Base-by-base conservation (phyloP, 768 basidiomycete genomes). In the Panaeolus papilionaceus region DNA sequence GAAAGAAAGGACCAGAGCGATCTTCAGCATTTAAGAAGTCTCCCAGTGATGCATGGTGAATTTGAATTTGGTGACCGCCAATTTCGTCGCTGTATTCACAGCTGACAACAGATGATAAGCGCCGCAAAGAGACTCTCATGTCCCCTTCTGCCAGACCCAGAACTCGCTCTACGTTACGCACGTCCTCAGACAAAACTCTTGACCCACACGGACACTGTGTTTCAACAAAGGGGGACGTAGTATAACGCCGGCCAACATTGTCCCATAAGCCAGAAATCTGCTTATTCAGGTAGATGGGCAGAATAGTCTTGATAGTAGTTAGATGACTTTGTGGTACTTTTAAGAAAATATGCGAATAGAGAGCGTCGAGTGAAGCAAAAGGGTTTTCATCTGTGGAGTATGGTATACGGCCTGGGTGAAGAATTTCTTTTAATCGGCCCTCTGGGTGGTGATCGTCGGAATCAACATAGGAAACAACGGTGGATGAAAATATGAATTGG, bases 401-500 rank as follows among this genome's bases (percentile, higher is more conserved):
- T 0, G 63, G 42, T 4, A 38, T 38, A 20, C 45, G n/a, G n/a
- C n/a, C n/a, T n/a, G n/a, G 4, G 4, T 16, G 11, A 23, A 68
- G 40, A 5, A 68, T 54, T 4, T 61, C 33, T 1, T 61, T 18
- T 23, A 69, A 47, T 3, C 68, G 61, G 5, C n/a, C 26, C 1
- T 47, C 37, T 26, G 68, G 68, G 16, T 51, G 38, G 23, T 66
- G 58, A 9, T 54, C 20, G 26, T 18, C 28, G 0, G 65, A 66
- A 14, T 40, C 63, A 39, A 69, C 40, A 38, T 63, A 64, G 16
- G 62, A 47, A 7, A 64, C 44, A 14, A 69, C 62, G 3, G 63
- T 64, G 1, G 68, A 51, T 28, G 68, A 51, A 39, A 42, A 69
- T 23, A 69, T 62, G 33, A 69, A 69, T 18, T 66, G 65, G 7